Evolutionary conservation across 305 asterid species (phyloP).

Genomic region (Ajuga reptans): DNA sequence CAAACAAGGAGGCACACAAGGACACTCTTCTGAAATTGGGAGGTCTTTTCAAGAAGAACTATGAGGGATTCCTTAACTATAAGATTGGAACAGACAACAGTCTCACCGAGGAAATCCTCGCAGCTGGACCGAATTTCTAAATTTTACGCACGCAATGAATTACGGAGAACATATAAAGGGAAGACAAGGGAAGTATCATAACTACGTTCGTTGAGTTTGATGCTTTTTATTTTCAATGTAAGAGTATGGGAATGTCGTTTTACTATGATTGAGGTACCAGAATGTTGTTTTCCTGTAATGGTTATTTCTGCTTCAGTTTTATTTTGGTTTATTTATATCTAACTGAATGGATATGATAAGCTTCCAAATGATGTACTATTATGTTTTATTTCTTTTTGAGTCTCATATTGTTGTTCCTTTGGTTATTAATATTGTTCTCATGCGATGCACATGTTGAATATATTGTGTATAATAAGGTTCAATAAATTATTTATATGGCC

Average conservation of each 20-base stretch:
- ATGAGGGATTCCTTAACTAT: conserved; percentile 56
- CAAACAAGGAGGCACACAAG: conserved; percentile 57
- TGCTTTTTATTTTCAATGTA: neutral
- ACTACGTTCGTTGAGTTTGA: neutral
- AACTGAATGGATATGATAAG: too few relatives aligned
- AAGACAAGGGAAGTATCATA: neutral
- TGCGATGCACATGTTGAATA: too few relatives aligned
- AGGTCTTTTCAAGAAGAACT: conserved; percentile 76
- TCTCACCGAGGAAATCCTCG: conserved; percentile 65
- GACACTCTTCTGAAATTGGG: conserved; percentile 66
- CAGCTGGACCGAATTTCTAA: conserved; percentile 77
- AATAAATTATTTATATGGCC: too few relatives aligned
- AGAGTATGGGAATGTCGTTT: neutral
- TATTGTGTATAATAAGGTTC: too few relatives aligned
- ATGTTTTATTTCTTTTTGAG: too few relatives aligned
- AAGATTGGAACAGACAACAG: conserved; percentile 63
- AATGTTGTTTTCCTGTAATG: neutral
- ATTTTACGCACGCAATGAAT: too few relatives aligned
- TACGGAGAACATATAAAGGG: neutral
- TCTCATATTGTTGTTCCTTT: too few relatives aligned
- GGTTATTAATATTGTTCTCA: too few relatives aligned
- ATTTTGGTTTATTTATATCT: too few relatives aligned
- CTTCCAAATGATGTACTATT: too few relatives aligned
- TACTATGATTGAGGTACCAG: neutral
- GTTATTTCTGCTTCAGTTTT: neutral